Conservation (phyloP, 768 basidiomycete genomes). For the Mycena vulgaris region DNA sequence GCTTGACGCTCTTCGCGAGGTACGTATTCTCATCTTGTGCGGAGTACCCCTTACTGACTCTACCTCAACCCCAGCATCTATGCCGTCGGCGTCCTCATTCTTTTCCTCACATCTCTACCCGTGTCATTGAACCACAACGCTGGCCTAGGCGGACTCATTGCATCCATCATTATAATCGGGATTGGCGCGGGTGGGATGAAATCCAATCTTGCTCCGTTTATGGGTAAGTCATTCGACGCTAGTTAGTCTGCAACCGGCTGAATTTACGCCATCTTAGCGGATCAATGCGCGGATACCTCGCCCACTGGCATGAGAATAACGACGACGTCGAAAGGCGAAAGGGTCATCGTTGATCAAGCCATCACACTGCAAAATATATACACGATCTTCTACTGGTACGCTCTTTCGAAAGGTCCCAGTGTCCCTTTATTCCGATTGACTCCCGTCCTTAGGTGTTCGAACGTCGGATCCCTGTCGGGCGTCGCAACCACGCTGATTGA, state of each 20-base stretch:
- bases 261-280: not conserved
- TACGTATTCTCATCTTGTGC: not conserved
- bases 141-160: conserved; percentile 27
- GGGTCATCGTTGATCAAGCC: conserved; percentile 20
- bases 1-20: conserved; percentile 25
- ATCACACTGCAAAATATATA: conserved; percentile 20
- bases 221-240: not conserved
- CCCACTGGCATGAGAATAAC: not conserved
- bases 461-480: conserved; percentile 29
- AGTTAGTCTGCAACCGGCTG: not conserved
- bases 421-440: not conserved
- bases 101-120: conserved; percentile 27
- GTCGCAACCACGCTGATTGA: conserved; percentile 27
- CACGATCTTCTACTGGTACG: conserved; percentile 20
- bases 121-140: conserved; percentile 22
- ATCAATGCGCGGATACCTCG: conserved; percentile 17
- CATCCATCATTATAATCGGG: conserved; percentile 20
- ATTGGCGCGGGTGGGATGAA: conserved; percentile 30
- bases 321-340: conserved; percentile 10
- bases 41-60: conserved; percentile 1
- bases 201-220: conserved; percentile 30
- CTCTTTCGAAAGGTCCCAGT: not conserved
- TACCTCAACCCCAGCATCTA: conserved; percentile 22
- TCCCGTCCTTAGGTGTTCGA: conserved; percentile 2
- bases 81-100: conserved; percentile 11